Base-by-base conservation (phyloP, 1,139 yeast species). In the Suhomyces panamericanus region DNA sequence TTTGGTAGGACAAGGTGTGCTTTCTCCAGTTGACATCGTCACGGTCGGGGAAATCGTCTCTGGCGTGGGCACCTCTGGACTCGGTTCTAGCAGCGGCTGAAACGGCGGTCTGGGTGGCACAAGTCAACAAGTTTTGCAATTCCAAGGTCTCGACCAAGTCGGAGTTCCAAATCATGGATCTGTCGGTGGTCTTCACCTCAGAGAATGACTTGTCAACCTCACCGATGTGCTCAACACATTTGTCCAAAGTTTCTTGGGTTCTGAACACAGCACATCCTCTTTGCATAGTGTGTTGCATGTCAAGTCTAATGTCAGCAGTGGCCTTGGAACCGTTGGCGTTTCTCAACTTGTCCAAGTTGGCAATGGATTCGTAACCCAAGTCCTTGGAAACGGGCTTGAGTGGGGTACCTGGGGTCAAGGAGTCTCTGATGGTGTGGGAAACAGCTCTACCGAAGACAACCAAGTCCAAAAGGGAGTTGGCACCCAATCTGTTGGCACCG, bases 381-480 rank as follows among this genome's bases (percentile, higher is more conserved):
- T 89, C 96, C 56, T 87, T 84, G 50, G 96, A 82, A 53, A 85
- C 75, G 26, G 73, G 64, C 67, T 81, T 83, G 62, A 85, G 89
- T 54, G 98, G 96, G 55, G 83, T 76, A 58, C 95, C 95, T 56
- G 98, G 98, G 55, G 85, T 81, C 70, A 89, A 79, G 51, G 84
- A 76, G 64, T 87, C 96, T 53, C 85, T 75, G 66, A 93, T 86
- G 49, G 96, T 88, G 72, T 89, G 95, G 46, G 96, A 85, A 46
- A 91, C 98, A 57, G 98, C 98, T 78, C 99, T 89, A 63, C 99
- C 99, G 62, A 93, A 93, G 53, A 93, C 98, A 54, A 93, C 99
- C 70, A 93, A 78, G 73, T 93, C 99, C 64, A 93, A 83, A 59
- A 93, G 78, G n/a, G 99, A 93, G 81, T 93, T 93, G 57, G 99